Percentiles rank a stretch among this genome's conserved stretches.
Conservation (phyloP, 2,329 filamentous ascomycete species). For the Fusarium newnesense region DNA sequence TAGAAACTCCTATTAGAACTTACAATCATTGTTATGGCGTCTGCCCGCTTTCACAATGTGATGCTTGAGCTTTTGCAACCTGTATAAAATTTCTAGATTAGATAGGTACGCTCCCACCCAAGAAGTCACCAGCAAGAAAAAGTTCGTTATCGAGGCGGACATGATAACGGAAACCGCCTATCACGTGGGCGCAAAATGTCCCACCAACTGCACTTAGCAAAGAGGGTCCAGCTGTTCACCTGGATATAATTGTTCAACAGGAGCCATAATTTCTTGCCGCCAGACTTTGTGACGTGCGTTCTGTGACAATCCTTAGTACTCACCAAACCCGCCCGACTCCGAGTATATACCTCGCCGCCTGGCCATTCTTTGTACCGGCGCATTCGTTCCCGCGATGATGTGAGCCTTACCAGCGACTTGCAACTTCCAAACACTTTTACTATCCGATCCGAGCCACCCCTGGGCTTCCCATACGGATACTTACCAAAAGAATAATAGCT, state of each 20-base stretch:
- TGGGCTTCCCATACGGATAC: slow-evolving; percentile 36
- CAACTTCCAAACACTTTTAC: slow-evolving; percentile 45
- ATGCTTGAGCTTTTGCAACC: slow-evolving; percentile 13
- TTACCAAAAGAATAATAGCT: slow-evolving; percentile 39
- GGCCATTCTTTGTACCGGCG: slow-evolving; percentile 29
- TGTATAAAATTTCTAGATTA: slow-evolving; percentile 29
- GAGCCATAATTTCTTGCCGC: slow-evolving; percentile 40
- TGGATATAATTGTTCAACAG: slow-evolving; percentile 44
- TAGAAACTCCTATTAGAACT: slow-evolving; percentile 18
- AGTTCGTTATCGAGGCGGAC: slow-evolving; percentile 46
- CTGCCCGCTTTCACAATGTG: slow-evolving; percentile 7
- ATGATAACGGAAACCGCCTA: slow-evolving; percentile 47
- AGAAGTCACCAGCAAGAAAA: slow-evolving; percentile 37
- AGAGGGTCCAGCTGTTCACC: slow-evolving; percentile 41
- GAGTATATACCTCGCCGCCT: slow-evolving; percentile 21
- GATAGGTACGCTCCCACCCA: background rate
- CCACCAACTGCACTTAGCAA: slow-evolving; percentile 49
- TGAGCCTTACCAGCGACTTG: slow-evolving; percentile 48
- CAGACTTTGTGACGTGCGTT: slow-evolving; percentile 19
- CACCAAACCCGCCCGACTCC: background rate
- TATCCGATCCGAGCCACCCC: slow-evolving; percentile 43
- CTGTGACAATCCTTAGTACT: slow-evolving; percentile 9
- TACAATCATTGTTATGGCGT: slow-evolving; percentile 47
- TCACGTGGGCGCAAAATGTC: slow-evolving; percentile 56
- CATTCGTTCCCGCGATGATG: slow-evolving; percentile 52